These are phyloP conservation scores for Cladophialophora yegresii DNA, from an alignment of 2,329 filamentous ascomycete species.

Conservation along the genomic window DNA sequence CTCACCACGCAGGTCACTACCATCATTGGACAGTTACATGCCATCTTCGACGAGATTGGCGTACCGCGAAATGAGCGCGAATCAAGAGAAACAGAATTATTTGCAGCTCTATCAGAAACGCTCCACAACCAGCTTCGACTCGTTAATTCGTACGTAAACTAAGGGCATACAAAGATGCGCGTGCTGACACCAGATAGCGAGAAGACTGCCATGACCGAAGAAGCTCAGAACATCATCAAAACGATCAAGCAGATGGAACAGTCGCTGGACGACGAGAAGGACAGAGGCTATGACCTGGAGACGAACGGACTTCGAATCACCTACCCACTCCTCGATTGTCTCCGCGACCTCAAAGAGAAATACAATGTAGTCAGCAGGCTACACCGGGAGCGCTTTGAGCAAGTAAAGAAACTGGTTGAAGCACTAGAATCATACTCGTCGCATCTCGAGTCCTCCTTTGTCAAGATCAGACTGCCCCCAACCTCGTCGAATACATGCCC, in stretches of 20 bases:
- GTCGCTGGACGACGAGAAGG: constrained; percentile 75
- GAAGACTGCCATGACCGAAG: constrained; percentile 86
- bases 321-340: constrained; percentile 77
- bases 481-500: constrained; percentile 75
- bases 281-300: constrained; percentile 64
- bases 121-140: constrained; percentile 84
- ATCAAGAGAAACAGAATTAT: constrained; percentile 86
- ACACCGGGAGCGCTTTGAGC: constrained; percentile 89
- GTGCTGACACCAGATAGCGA: constrained; percentile 55
- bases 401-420: constrained; percentile 92
- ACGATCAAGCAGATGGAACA: constrained; percentile 91
- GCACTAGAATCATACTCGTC: constrained; percentile 95
- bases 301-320: constrained; percentile 73
- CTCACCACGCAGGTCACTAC: constrained; percentile 92
- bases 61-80: constrained; percentile 93
- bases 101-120: constrained; percentile 86
- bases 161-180: background rate
- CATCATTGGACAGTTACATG: constrained; percentile 90
- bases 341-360: constrained; percentile 81
- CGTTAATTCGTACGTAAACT: constrained; percentile 64
- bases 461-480: constrained; percentile 81
- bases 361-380: constrained; percentile 75
- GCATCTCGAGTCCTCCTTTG: constrained; percentile 86
- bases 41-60: constrained; percentile 95
- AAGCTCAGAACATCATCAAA: constrained; percentile 81